Evolutionary conservation across 768 basidiomycete genomes (phyloP), one percentile per base, ranked within the genome.

Genomic region (Serendipita vermifera): DNA sequence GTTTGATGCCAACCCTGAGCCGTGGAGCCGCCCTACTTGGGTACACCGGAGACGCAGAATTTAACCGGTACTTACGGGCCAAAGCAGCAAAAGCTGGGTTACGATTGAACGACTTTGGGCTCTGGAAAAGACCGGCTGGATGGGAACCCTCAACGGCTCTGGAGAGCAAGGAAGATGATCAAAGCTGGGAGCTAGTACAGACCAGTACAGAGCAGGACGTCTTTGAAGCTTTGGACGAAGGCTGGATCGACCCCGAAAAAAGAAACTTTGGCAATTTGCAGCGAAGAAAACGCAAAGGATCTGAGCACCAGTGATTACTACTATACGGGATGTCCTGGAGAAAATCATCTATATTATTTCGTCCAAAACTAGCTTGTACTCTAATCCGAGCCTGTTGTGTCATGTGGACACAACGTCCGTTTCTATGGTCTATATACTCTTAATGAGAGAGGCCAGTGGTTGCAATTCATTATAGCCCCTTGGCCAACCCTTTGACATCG

Each of bases 21-120:
- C 70, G 70, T 5, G 79, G 78, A 15, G 74, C 81, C 0, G 77
- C 78, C 0, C 66, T 77, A 26, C 67, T 85, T 32, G 61, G 70
- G 11, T 61, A 77, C 20, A 85, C 83, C 1, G 83, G 83, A 6
- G 80, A 83, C 62, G 38, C 46, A 0, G 70, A 71, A 24, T 81
- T 82, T 63, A 65, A 68, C 38, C 66, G 69, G 48, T 67, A 73
- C 38, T 58, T 78, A 1, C 70, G 71, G 31, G 63, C 60, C 20
- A 68, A 69, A 35, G 84, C 83, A 0, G 54, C 62, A 4, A 69
- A 67, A 39, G 61, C 71, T 2, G 77, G 75, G 14, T 61, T 82
- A 62, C 69, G 74, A 32, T 70, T 85, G 27, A 76, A 82, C 60
- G 79, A 81, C 60, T 77, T 71, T 59, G 84, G 83, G 11, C 68